Evolutionary conservation across 176 grass and related monocot genomes (phyloP).

Genomic region (Secale cereale): DNA sequence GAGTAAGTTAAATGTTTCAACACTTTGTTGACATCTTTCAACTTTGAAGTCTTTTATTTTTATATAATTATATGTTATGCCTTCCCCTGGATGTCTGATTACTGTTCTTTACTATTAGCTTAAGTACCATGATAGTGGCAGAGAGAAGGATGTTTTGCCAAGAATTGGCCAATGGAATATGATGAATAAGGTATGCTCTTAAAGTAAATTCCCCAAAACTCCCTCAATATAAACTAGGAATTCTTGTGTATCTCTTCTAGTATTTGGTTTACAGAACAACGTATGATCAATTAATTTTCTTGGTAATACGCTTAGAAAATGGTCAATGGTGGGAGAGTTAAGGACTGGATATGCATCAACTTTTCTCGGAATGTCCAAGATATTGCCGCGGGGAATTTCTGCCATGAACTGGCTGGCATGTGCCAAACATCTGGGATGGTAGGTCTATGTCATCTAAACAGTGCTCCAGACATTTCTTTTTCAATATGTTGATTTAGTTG

Average conservation of each 20-base stretch:
- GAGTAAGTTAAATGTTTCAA: constrained; percentile 39
- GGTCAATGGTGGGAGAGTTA: constrained; percentile 53
- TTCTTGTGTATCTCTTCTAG: neutral
- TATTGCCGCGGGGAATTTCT: constrained; percentile 30
- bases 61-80: neutral
- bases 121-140: constrained; percentile 67
- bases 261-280: neutral
- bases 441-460: constrained; percentile 18
- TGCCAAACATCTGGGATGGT: constrained; percentile 62
- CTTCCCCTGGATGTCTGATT: constrained; percentile 7
- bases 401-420: constrained; percentile 40
- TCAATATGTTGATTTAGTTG: neutral
- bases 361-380: constrained; percentile 45
- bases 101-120: constrained; percentile 37
- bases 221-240: neutral
- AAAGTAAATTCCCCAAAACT: neutral
- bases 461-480: neutral
- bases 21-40: constrained; percentile 5
- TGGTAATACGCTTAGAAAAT: constrained; percentile 45
- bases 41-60: neutral
- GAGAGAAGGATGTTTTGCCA: constrained; percentile 65
- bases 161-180: constrained; percentile 74
- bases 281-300: constrained; percentile 5
- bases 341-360: constrained; percentile 57
- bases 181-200: constrained; percentile 60